Evolutionary conservation across 371 early-diverging fungal species (phyloP), one percentile per base, ranked within the genome.

Genomic region (Apophysomyces variabilis): DNA sequence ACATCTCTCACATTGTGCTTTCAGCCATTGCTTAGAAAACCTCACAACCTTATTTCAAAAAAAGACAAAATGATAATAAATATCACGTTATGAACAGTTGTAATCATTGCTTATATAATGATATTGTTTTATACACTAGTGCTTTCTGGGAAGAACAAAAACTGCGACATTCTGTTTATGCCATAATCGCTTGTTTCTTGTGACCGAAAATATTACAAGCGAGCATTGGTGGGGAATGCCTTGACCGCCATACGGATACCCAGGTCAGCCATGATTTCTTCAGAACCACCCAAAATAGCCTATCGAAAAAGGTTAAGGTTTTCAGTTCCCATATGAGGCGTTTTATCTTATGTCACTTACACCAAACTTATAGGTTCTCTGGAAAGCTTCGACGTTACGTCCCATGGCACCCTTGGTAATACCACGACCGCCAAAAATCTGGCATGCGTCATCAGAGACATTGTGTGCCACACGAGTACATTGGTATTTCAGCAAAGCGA

Each of bases 211-310:
- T 4, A 21, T 26, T 75, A 78, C 43, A 78, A 67, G 59, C 75
- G 67, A 39, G 78, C 73, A 36, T 66, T 69, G n/a, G 45, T 46
- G 46, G 78, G 78, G 66, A 70, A 78, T 12, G 64, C 63, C 43
- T 68, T 72, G 66, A 80, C 69, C 36, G 77, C 80, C 64, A 77
- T 77, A 44, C 76, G 72, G 38, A 79, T 64, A 70, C 79, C 76
- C 13, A 78, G 70, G 45, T 78, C 78, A 54, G 76, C 76, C 78
- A 78, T 75, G 57, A 78, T 70, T 68, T 93, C 93, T 75, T 95
- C 95, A 6, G 91, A 88, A 26, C 94, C 95, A 65, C 93, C 93
- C 37, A 92, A 91, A 61, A 93, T 93, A 39, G 94, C 91, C 61
- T 61, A 32, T 54, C 57, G 16, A 26, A 62, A 36, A 65, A 88